Base-by-base conservation (phyloP, 352 stramenopile genomes). In the Phytophthora melonis region DNA sequence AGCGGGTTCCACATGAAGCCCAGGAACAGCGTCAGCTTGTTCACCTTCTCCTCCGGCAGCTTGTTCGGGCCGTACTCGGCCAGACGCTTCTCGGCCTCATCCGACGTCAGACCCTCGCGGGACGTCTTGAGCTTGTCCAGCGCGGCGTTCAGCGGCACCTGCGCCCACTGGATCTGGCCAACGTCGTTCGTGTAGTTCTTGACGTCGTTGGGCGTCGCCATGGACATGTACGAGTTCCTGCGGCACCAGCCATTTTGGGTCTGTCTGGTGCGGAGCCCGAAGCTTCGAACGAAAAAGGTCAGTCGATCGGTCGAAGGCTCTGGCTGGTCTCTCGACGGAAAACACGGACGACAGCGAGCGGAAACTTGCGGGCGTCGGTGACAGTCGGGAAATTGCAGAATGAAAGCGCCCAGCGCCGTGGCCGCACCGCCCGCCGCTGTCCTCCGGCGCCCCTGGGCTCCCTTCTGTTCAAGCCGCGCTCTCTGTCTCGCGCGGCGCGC, bases 151-250 rank as follows among this genome's bases (percentile, higher is more conserved):
- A 91, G 78, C 32, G 86, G 86, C 57, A 93, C 75, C 39, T 79
- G 66, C 16, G 66, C 54, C 52, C 57, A 63, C 19, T 53, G 39
- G 25, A 63, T n/a, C 57, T 41, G 57, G 10, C 57, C 57, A 21
- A 63, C 14, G 3, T 98, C 96, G 83, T 99, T 93, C 79, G 97
- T 88, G 64, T 97, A 87, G 60, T 98, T 91, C 49, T 55, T 93
- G 62, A 80, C 56, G 68, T 92, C 84, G 74, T 93, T 91, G 54
- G 87, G 87, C 66, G 85, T 94, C 66, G 83, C 83, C 84, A 94
- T 79, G 53, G 84, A 91, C 85, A 91, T 90, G 80, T 91, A 91
- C 72, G 82, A 90, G 70, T 84, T 89, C 55, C 75, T 66, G 52
- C 58, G 61, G 59, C 81, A 69, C 78, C 79, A 73, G 82, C 82